Evolutionary conservation across 2,329 filamentous ascomycete genomes (phyloP).

Genomic region (Arachnomyces sp.): DNA sequence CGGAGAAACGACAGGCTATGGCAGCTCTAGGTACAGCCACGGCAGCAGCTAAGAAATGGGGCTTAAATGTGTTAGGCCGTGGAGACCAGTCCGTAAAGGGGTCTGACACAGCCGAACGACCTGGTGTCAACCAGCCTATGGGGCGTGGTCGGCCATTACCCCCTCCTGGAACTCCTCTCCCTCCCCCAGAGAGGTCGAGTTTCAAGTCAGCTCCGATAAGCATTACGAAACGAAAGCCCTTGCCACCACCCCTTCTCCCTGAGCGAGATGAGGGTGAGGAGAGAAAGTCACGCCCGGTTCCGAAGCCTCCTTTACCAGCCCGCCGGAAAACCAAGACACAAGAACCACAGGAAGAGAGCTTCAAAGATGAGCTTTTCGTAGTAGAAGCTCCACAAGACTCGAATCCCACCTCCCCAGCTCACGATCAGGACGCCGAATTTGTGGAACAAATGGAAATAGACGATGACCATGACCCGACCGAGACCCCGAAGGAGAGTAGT

Average conservation of each 20-base stretch:
- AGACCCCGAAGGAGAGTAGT: too few relatives aligned
- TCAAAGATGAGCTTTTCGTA: slow-evolving; percentile 50
- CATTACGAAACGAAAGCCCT: slow-evolving; percentile 57
- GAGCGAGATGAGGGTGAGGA: slow-evolving; percentile 22
- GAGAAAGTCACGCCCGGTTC: slow-evolving; percentile 27
- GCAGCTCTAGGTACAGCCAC: slow-evolving; percentile 43
- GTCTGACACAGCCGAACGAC: slow-evolving; percentile 30
- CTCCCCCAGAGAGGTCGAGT: slow-evolving; percentile 53
- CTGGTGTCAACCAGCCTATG: slow-evolving; percentile 58
- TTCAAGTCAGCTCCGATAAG: slow-evolving; percentile 49
- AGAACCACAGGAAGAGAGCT: slow-evolving; percentile 26
- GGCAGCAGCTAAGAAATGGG: slow-evolving; percentile 53
- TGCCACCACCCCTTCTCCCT: slow-evolving; percentile 38
- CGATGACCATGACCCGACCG: not conserved
- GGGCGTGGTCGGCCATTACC: slow-evolving; percentile 75
- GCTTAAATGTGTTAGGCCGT: slow-evolving; percentile 41
- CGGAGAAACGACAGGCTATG: slow-evolving; percentile 32
- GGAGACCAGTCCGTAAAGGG: slow-evolving; percentile 29
- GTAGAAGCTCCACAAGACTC: slow-evolving; percentile 59
- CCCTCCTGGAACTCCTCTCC: slow-evolving; percentile 70
- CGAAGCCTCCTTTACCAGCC: slow-evolving; percentile 44
- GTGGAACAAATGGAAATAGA: not conserved
- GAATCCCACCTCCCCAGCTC: slow-evolving; percentile 13
- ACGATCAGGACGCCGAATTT: not conserved
- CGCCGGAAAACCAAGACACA: slow-evolving; percentile 32